Percentiles rank a stretch among this genome's conserved stretches.
Conservation (phyloP, 768 basidiomycete genomes). For the Coprinopsis sp. region DNA sequence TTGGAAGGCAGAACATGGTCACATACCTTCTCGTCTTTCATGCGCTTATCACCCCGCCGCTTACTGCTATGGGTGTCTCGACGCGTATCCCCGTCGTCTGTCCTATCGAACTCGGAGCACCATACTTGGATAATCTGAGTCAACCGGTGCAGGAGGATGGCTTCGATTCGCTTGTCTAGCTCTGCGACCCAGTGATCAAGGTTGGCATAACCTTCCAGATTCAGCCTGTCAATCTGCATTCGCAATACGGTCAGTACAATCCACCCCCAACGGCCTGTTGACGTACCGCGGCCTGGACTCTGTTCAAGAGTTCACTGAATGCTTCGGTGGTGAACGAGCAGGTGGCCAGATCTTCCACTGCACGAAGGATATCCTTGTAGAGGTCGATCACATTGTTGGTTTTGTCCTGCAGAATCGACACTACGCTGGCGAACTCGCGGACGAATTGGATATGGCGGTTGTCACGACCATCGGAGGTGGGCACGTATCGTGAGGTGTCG, state of each 20-base stretch:
- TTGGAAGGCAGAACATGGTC: background rate
- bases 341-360: slow-evolving; percentile 82
- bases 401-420: slow-evolving; percentile 95
- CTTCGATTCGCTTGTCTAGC: slow-evolving; percentile 79
- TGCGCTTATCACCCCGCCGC: slow-evolving; percentile 63
- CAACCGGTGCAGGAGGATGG: slow-evolving; percentile 70
- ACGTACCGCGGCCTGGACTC: slow-evolving; percentile 80
- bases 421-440: slow-evolving; percentile 89
- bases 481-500: slow-evolving; percentile 72
- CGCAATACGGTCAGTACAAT: background rate
- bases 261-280: background rate
- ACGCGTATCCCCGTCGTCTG: slow-evolving; percentile 62
- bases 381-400: slow-evolving; percentile 90
- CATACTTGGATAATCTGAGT: slow-evolving; percentile 77
- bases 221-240: slow-evolving; percentile 81
- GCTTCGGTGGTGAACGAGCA: slow-evolving; percentile 83
- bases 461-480: slow-evolving; percentile 71
- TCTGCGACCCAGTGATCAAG: slow-evolving; percentile 89
- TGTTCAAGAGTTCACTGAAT: slow-evolving; percentile 71
- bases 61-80: slow-evolving; percentile 56
- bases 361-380: slow-evolving; percentile 78
- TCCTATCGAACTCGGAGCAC: slow-evolving; percentile 81
- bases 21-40: slow-evolving; percentile 74
- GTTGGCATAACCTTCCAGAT: slow-evolving; percentile 93
- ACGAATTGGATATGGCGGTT: slow-evolving; percentile 92